Conservation (phyloP, 2,329 filamentous ascomycete genomes). For the Neofusicoccum ribis region DNA sequence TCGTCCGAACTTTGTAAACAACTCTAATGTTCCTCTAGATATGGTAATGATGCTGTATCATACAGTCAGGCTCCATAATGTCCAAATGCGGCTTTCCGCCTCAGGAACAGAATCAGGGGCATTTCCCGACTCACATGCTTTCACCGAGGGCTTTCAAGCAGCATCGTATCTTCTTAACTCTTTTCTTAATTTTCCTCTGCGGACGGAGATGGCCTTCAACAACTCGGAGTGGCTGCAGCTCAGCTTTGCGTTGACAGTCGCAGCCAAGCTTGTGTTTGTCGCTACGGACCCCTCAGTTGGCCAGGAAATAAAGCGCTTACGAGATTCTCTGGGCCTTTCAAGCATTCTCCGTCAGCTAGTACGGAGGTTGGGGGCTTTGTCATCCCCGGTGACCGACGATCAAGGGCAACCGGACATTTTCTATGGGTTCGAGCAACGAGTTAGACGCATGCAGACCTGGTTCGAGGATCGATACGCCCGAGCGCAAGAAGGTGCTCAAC, state of each 20-base stretch:
- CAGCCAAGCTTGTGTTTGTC: conserved; percentile 34
- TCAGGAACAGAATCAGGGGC: neutral
- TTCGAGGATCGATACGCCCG: conserved; percentile 23
- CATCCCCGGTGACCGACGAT: conserved; percentile 26
- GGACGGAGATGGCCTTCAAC: conserved; percentile 38
- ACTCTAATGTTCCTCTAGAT: conserved; percentile 38
- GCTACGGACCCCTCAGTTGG: conserved; percentile 29
- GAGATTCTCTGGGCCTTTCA: conserved; percentile 31
- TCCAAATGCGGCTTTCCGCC: neutral
- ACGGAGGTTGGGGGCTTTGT: conserved; percentile 30
- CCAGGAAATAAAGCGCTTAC: conserved; percentile 27
- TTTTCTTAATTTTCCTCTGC: conserved; percentile 37
- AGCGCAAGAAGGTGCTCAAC: neutral
- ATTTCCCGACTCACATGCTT: neutral
- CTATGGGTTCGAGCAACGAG: conserved; percentile 28
- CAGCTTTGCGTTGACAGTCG: conserved; percentile 29
- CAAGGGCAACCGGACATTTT: conserved; percentile 32
- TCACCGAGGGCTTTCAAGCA: neutral
- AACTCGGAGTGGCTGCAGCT: conserved; percentile 45
- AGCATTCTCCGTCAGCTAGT: conserved; percentile 21
- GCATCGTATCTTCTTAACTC: conserved; percentile 24
- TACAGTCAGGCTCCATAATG: neutral
- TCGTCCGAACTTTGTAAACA: conserved; percentile 27
- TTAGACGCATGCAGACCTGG: conserved; percentile 33
- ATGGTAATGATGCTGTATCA: conserved; percentile 30